Percentiles rank a stretch among this genome's conserved stretches.
These are phyloP conservation scores for Globisporangium nagaii DNA, from an alignment of 352 stramenopile species.

Conservation along the genomic window DNA sequence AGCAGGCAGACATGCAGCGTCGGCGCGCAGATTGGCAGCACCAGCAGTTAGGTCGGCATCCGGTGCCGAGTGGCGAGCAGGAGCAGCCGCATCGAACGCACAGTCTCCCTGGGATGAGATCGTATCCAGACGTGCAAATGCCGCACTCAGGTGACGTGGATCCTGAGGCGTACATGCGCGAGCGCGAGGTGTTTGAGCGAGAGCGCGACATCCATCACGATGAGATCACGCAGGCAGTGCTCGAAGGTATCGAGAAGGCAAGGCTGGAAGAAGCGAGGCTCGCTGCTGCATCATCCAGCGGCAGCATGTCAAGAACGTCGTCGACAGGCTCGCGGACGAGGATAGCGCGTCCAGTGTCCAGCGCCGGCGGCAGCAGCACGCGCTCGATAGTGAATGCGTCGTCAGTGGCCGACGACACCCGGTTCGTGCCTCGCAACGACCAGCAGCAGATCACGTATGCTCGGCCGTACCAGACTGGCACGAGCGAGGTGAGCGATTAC, in stretches of 20 bases:
- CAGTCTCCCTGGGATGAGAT: neutral
- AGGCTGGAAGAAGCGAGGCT: conserved; percentile 4
- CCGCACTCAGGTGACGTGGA: too few species aligned
- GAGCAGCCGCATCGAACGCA: neutral
- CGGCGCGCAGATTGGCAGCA: neutral
- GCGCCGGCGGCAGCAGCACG: too few species aligned
- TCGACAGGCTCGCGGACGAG: neutral
- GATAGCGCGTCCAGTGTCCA: conserved; percentile 3
- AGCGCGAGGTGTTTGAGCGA: conserved; percentile 4
- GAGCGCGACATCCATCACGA: conserved; percentile 10
- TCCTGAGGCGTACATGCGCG: conserved; percentile 8
- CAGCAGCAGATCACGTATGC: conserved; percentile 9
- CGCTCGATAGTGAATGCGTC: neutral
- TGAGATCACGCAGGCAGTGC: conserved; percentile 4
- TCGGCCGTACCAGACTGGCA: conserved; percentile 8
- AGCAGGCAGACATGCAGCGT: neutral
- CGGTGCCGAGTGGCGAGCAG: neutral
- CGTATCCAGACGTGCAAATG: neutral
- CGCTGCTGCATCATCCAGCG: neutral
- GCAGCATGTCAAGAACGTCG: neutral
- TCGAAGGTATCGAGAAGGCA: conserved; percentile 7
- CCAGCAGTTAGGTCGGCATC: neutral
- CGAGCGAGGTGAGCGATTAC: conserved; percentile 9
- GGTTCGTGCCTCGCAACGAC: neutral
- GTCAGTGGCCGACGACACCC: neutral